A percentile compares a stretch with the other conserved stretches of the same genome.
Conservation (phyloP, 2,329 filamentous ascomycete genomes). For the Teratosphaeria nubilosa region DNA sequence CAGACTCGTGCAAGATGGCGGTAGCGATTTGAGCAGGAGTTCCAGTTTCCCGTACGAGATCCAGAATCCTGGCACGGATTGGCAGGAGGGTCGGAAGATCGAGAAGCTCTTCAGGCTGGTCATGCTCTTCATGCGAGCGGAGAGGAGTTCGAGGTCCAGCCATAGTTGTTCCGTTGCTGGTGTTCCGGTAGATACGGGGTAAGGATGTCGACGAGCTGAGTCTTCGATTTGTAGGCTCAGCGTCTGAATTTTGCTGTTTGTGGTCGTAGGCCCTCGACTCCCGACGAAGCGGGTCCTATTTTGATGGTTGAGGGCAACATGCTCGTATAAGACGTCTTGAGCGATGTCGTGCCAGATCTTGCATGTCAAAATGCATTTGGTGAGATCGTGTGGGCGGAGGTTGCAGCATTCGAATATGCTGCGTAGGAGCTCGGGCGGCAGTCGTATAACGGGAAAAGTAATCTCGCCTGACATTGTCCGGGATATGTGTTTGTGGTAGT, state of each 20-base stretch:
- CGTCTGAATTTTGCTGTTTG: neutral
- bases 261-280: neutral
- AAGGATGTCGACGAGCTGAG: neutral
- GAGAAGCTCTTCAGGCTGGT: neutral
- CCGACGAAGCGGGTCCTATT: neutral
- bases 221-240: neutral
- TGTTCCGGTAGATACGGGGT: neutral
- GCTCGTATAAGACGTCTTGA: neutral
- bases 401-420: neutral
- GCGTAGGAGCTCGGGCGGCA: neutral
- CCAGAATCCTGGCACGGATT: neutral
- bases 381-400: neutral
- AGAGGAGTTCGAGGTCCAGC: neutral
- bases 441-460: neutral
- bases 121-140: neutral
- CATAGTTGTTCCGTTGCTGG: neutral
- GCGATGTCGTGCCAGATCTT: neutral
- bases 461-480: neutral
- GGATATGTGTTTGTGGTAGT: too few species aligned
- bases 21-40: neutral
- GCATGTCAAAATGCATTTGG: neutral
- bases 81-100: neutral
- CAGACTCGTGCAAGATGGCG: neutral
- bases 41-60: neutral
- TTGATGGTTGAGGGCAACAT: neutral